These are phyloP conservation scores for Piromyces sp. DNA, from an alignment of 192 early-diverging fungal genomes.

Conservation along the genomic window DNA sequence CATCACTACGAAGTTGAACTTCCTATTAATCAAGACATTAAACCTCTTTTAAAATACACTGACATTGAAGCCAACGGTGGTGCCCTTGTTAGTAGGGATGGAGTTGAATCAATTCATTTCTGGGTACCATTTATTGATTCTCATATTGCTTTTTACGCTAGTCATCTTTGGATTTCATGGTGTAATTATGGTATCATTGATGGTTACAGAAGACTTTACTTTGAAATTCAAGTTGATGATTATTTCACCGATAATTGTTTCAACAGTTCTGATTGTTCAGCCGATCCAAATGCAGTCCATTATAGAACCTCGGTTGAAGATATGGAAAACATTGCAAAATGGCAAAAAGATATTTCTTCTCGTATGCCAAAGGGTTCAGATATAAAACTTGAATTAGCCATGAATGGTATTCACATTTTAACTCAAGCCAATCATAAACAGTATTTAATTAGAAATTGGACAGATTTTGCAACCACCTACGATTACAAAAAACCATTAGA, in stretches of 20 bases:
- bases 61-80: not conserved
- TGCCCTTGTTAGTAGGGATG: not conserved
- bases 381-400: not conserved
- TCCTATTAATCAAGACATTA: not conserved
- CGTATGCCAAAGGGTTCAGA: not conserved
- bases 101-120: not conserved
- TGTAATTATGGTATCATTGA: not conserved
- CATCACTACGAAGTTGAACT: too few species aligned
- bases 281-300: not conserved
- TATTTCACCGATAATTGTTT: not conserved
- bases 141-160: not conserved
- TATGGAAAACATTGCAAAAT: not conserved
- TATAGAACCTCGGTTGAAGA: not conserved
- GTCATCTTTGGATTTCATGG: not conserved
- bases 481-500: not conserved
- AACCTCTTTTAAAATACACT: not conserved
- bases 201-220: not conserved
- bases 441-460: not conserved
- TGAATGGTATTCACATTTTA: not conserved
- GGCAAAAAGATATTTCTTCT: not conserved
- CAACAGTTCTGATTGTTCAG: not conserved
- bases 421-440: not conserved
- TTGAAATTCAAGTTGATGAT: not conserved
- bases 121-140: not conserved
- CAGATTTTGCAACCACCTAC: not conserved